phyloP scores from a whole-genome alignment of 805 yeast genomes.

The Grigorovia jiainica region DNA sequence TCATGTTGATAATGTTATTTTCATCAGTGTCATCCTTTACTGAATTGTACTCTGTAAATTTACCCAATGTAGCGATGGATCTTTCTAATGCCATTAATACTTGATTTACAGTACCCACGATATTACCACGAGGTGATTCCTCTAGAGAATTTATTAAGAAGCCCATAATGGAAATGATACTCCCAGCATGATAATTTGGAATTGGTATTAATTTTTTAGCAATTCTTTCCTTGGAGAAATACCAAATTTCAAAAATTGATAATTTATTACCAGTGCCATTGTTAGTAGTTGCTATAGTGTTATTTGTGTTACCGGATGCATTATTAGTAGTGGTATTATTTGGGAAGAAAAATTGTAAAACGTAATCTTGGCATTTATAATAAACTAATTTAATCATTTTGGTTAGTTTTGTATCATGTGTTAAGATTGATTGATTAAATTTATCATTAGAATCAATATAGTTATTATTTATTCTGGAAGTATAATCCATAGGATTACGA shows the following conservation, averaged over 20 bases:
- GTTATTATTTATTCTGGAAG: conserved; percentile 2
- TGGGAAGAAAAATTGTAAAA: conserved; percentile 2
- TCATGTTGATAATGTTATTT: conserved; percentile 8
- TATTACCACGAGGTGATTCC: conserved; percentile 51
- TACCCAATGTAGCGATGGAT: conserved; percentile 46
- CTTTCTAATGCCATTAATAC: conserved; percentile 50
- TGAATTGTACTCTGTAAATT: conserved; percentile 32
- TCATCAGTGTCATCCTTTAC: conserved; percentile 9
- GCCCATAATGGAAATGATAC: conserved; percentile 48
- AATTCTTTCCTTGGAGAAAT: conserved; percentile 34
- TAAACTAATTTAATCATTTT: conserved; percentile 8
- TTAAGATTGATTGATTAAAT: conserved; percentile 18
- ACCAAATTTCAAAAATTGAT: conserved; percentile 23
- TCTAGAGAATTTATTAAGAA: conserved; percentile 43
- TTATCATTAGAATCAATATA: conserved; percentile 9
- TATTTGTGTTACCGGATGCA: too few species aligned
- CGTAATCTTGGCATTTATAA: neutral
- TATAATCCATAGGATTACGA: neutral
- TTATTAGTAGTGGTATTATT: neutral
- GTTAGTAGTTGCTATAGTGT: too few species aligned
- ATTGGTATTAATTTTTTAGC: conserved; percentile 53
- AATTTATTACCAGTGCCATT: conserved; percentile 2
- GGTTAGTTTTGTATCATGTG: conserved; percentile 20
- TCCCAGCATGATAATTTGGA: conserved; percentile 57
- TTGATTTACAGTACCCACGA: conserved; percentile 48